These are phyloP conservation scores for Tetracladium marchalianum DNA, from an alignment of 495 filamentous ascomycete species.

Conservation along the genomic window DNA sequence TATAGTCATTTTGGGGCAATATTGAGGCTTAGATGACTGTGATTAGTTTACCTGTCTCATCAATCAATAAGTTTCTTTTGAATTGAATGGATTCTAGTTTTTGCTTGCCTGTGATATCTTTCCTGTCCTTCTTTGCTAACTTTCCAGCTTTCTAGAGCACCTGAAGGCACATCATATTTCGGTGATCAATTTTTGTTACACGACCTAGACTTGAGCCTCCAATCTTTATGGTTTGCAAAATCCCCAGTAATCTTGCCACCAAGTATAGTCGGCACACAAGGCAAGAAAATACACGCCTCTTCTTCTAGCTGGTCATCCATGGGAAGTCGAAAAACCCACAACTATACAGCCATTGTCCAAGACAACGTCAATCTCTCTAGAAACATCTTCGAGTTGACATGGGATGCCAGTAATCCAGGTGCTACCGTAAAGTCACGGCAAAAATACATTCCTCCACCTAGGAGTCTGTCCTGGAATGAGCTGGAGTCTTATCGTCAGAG, in stretches of 20 bases:
- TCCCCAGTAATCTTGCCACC: constrained; percentile 22
- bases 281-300: constrained; percentile 11
- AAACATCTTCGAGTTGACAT: constrained; percentile 28
- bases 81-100: too few relatives aligned
- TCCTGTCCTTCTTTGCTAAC: background rate
- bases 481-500: constrained; percentile 9
- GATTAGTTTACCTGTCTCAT: too few relatives aligned
- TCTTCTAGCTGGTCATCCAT: constrained; percentile 19
- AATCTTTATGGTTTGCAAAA: constrained; percentile 27
- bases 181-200: constrained; percentile 7
- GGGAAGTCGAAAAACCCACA: constrained; percentile 25
- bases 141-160: constrained; percentile 6
- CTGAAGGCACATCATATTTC: constrained; percentile 5
- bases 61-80: too few relatives aligned
- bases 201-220: constrained; percentile 29
- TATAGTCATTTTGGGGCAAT: background rate
- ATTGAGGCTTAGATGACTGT: background rate
- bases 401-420: constrained; percentile 28
- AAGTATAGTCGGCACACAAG: constrained; percentile 13
- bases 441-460: constrained; percentile 27
- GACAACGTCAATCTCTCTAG: constrained; percentile 25
- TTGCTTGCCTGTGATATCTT: too few relatives aligned
- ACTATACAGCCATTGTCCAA: constrained; percentile 21
- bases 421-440: constrained; percentile 26
- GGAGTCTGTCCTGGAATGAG: constrained; percentile 10